Evolutionary conservation across 1,284 basidiomycete species (phyloP), one percentile per base, ranked within the genome.

Genomic region (Ganoderma resinaceum): DNA sequence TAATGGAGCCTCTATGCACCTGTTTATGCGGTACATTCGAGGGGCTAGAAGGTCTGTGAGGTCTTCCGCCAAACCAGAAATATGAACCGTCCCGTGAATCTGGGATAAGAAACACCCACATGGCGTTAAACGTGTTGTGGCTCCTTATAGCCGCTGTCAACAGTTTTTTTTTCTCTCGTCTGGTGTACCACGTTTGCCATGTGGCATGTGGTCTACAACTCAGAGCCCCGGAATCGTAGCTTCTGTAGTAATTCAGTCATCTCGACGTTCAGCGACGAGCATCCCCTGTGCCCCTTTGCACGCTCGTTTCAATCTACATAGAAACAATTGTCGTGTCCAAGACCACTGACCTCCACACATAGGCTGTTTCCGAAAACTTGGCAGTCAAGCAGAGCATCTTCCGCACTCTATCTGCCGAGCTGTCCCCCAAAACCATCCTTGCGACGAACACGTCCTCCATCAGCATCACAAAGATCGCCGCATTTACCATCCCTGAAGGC

Each of bases 391-490:
- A 91, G 72, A 82, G 84, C 14, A 89, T 99, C 70, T 98, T 99
- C 81, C 81, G 84, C 7, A 82, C 85, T 4, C 86, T 99, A 20
- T 89, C 92, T 23, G 84, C 85, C 57, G 87, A 90, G 70, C 80
- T 96, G 62, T 86, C 89, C 20, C 89, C 91, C 0, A 85, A 88
- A 38, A 89, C 95, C 3, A 96, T 99, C 65, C 84, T 99, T 33
- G 97, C 96, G 0, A 91, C 91, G 62, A 99, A 99, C 78, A 99
- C 97, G 2, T 96, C 94, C 65, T 96, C 95, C 14, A 98, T 99
- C 73, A 95, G 93, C n/a, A 9, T 99, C 61, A 96, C 96, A 31
- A 96, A 97, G 82, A 95, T 99, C 67, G 96, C 97, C 0, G 91
- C 63, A 26, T 84, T 93, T 29, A 91, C 93, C 1, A 82, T 94